Evolutionary conservation across 2,329 filamentous ascomycete genomes (phyloP).

Genomic region (Aschersonia sp.): DNA sequence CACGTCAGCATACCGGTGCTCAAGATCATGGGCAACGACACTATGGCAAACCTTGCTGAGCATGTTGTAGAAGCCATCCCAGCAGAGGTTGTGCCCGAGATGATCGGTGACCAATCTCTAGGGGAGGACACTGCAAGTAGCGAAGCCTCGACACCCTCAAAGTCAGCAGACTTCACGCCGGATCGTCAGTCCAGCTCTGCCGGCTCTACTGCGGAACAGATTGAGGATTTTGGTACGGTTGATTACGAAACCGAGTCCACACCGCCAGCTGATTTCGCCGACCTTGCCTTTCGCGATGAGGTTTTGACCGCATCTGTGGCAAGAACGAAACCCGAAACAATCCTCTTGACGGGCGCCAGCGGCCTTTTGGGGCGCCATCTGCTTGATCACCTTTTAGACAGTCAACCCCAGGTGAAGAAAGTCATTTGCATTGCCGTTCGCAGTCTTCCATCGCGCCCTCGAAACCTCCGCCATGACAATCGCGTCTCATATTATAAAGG

Average conservation of each 20-base stretch:
- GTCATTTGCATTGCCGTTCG: background rate
- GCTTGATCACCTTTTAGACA: background rate
- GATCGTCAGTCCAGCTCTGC: too few relatives aligned
- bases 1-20: constrained; percentile 2
- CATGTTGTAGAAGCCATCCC: background rate
- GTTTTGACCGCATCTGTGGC: too few relatives aligned
- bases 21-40: constrained; percentile 11
- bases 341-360: background rate
- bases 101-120: too few relatives aligned
- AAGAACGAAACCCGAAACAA: background rate
- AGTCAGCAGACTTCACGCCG: too few relatives aligned
- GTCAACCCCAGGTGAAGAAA: background rate
- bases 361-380: background rate
- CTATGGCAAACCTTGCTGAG: background rate
- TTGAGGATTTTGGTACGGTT: too few relatives aligned
- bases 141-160: too few relatives aligned
- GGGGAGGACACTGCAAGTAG: too few relatives aligned
- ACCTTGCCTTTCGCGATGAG: too few relatives aligned
- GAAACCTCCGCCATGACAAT: background rate
- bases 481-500: background rate
- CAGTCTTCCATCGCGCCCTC: background rate
- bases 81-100: background rate
- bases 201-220: too few relatives aligned
- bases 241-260: too few relatives aligned
- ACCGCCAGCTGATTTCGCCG: too few relatives aligned